Evolutionary conservation across 108 stramenopile species (phyloP), one percentile per base, ranked within the genome.

Genomic region (Nitzschia palea): DNA sequence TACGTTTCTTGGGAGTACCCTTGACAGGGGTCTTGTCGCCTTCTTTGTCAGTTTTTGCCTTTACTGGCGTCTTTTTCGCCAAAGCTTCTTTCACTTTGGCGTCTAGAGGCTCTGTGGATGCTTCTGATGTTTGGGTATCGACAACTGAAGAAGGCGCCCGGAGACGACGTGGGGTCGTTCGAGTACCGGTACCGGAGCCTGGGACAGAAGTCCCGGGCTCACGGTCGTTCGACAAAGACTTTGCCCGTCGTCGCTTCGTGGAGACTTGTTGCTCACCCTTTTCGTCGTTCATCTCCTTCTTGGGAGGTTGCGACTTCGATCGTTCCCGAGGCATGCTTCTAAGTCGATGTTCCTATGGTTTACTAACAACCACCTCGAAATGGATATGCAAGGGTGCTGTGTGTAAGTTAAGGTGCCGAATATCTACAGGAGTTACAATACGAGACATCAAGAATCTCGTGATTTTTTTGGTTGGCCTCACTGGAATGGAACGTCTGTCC

Each of bases 231-330:
- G 36, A 40, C 31, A 36, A 59, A 4, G 58, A 33, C 15, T 34
- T 31, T 25, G 58, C 36, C 6, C 58, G 58, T 25, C 58, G 58
- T 4, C 37, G 34, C 58, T 59, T 59, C 6, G 48, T 50, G 48
- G 48, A 50, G 10, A 27, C 27, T 2, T 55, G 2, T 2, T 35
- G 4, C 33, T 18, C 33, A 2, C 4, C 37, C 33, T 59, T 48
- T 48, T 20, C 4, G 37, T 40, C 12, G 10, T 40, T 40, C 12
- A 12, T 40, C 37, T 40, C 12, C 6, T 40, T 40, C 10, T 40
- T 40, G 47, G 47, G 47, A n/a, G 47, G 15, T 5, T 20, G 9
- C 18, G 47, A 48, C 18, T 48, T 48, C n/a, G 47, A 48, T 48
- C 47, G 8, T 10, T 12, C 47, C 22, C 47, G 47, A n/a, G 47